Conservation (phyloP, 371 early-diverging fungal genomes). For the Cokeromyces recurvatus region DNA sequence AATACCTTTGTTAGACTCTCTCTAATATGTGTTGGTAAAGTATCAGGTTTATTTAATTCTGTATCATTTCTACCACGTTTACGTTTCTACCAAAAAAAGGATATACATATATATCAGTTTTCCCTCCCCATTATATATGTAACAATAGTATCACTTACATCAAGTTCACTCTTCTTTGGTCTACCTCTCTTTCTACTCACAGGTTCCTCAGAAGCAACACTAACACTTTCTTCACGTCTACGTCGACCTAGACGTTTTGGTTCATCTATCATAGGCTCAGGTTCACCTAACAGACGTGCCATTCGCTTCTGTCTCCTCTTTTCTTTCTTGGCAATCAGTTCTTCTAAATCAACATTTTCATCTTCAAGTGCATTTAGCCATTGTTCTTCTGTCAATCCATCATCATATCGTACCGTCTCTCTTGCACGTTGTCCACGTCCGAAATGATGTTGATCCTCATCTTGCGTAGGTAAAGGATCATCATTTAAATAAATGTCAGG, state of each 20-base stretch:
- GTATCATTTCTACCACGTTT: conserved; percentile 16
- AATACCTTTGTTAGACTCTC: conserved; percentile 47
- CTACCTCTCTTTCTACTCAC: conserved; percentile 45
- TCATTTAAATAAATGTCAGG: conserved; percentile 77
- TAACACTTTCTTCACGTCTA: conserved; percentile 8
- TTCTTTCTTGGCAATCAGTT: conserved; percentile 41
- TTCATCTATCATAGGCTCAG: conserved; percentile 5
- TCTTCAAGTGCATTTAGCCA: conserved; percentile 68
- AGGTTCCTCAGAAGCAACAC: not conserved
- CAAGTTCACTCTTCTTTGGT: conserved; percentile 24
- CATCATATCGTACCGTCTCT: conserved; percentile 79
- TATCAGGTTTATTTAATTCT: conserved; percentile 19
- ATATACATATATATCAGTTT: too few species aligned
- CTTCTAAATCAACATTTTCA: conserved; percentile 59
- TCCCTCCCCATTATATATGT: too few species aligned
- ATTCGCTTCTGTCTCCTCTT: conserved; percentile 18
- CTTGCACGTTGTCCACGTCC: conserved; percentile 70
- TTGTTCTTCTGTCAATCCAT: conserved; percentile 93
- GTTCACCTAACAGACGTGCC: conserved; percentile 5
- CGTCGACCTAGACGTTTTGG: conserved; percentile 10
- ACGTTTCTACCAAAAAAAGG: conserved; percentile 23
- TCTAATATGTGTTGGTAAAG: conserved; percentile 35
- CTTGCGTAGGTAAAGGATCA: conserved; percentile 47
- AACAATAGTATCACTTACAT: too few species aligned
- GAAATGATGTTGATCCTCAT: conserved; percentile 29